Evolutionary conservation across 805 yeast genomes (phyloP), one percentile per base, ranked within the genome.

Genomic region (Lipomyces starkeyi): DNA sequence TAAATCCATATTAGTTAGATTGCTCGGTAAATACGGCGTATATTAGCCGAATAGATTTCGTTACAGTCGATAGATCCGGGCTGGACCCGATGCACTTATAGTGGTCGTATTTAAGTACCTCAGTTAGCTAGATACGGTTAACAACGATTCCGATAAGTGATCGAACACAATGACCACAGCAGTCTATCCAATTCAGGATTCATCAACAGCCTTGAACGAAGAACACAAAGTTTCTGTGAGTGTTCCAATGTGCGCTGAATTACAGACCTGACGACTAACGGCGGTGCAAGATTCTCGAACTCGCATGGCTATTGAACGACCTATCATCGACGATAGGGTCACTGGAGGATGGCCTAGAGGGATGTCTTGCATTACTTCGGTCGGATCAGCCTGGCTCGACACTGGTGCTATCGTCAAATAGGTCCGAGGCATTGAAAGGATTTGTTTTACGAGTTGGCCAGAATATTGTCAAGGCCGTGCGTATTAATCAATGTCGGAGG

Each of bases 341-440:
- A 14, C 47, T 71, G 17, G 52, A 29, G 43, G 68, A 62, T 20
- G 74, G 74, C 3, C 22, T 71, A 7, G 64, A 61, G 20, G 73
- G 66, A 25, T 71, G 74, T 35, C 29, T 71, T 17, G 37, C 68
- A 8, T 47, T 71, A 11, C 55, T 71, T 43, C 66, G 59, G 11
- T 27, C 60, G 1, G 74, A 71, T 40, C 72, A 71, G 53, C 62
- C 71, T 8, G 63, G 68, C 3, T 67, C 73, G 7, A 71, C 71
- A 11, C 58, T 71, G 13, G 74, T 71, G n/a, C 58, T 71, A 34
- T 71, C 74, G 14, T 71, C 74, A 25, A 64, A 65, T 37, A 52
- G 73, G 35, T 68, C 72, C 2, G 74, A 71, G 27, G 72, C 74
- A 9, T 59, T 71, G 8, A 71, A 71, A 29, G 74, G 74, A 22